Conservation (phyloP, 495 filamentous ascomycete species). For the Penicillium cinerascens region DNA sequence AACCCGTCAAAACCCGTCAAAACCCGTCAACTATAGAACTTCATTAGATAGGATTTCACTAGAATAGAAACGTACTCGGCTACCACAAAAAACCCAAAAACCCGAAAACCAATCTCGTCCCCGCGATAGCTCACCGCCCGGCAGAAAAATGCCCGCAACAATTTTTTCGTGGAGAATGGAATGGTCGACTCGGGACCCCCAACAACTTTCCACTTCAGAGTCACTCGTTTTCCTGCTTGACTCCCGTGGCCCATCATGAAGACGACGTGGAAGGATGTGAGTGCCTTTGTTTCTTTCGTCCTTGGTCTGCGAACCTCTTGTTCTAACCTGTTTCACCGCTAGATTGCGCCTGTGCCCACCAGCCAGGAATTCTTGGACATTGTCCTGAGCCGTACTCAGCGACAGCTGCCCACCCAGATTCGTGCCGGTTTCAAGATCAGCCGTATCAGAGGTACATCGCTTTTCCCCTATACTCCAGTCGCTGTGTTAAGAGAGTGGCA, state of each 20-base stretch:
- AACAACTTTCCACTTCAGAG: conserved; percentile 28
- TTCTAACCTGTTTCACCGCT: conserved; percentile 34
- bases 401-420: conserved; percentile 93
- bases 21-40: neutral
- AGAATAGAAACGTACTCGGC: conserved; percentile 4
- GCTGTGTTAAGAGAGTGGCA: neutral
- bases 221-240: conserved; percentile 17
- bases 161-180: conserved; percentile 29
- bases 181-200: conserved; percentile 11
- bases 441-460: conserved; percentile 70
- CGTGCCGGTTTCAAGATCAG: conserved; percentile 94
- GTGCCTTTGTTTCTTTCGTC: conserved; percentile 7
- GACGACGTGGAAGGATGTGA: conserved; percentile 67
- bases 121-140: conserved; percentile 36
- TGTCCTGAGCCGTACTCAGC: conserved; percentile 89
- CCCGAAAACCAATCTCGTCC: conserved; percentile 21
- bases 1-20: neutral
- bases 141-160: conserved; percentile 34
- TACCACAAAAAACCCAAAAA: conserved; percentile 1
- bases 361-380: conserved; percentile 96
- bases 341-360: conserved; percentile 87
- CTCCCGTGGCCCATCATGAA: conserved; percentile 56
- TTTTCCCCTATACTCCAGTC: neutral
- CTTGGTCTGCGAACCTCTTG: neutral
- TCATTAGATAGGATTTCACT: neutral